Percentiles rank a stretch among this genome's conserved stretches.
These are phyloP conservation scores for Zoysia matrella DNA, from an alignment of 202 grass and related monocot species.

Conservation along the genomic window DNA sequence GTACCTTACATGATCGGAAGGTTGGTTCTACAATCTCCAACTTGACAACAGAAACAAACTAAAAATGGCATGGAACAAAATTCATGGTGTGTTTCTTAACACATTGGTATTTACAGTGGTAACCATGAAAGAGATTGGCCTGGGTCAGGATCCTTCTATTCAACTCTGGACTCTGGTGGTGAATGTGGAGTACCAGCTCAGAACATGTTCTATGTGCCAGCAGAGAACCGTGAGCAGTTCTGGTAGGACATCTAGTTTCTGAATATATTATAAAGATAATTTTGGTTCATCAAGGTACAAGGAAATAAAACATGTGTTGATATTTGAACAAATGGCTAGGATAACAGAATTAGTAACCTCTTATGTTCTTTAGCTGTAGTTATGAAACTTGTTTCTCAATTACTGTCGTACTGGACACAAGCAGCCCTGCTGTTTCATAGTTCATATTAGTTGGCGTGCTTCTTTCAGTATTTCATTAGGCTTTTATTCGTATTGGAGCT, in stretches of 20 bases:
- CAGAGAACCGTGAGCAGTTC: conserved; percentile 82
- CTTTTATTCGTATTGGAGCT: background rate
- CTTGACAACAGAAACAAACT: conserved; percentile 14
- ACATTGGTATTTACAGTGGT: conserved; percentile 56
- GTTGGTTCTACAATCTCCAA: conserved; percentile 41
- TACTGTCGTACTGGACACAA: background rate
- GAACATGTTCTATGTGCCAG: conserved; percentile 90
- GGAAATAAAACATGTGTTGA: background rate
- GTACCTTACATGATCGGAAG: conserved; percentile 94
- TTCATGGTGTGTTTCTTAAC: conserved; percentile 22
- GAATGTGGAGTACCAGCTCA: conserved; percentile 86
- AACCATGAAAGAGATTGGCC: conserved; percentile 98
- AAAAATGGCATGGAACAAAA: background rate
- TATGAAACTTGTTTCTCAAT: background rate
- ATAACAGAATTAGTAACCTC: background rate
- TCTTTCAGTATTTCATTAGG: background rate
- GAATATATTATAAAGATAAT: background rate
- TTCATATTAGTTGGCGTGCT: background rate
- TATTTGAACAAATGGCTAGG: background rate
- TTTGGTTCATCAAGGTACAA: background rate
- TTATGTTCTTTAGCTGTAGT: background rate
- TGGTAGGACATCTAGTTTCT: conserved; percentile 49
- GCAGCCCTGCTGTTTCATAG: background rate
- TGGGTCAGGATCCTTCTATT: conserved; percentile 82
- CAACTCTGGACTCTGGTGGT: conserved; percentile 77